phyloP scores from a whole-genome alignment of 257 asterid genomes.

The Nicotiana sylvestris region DNA sequence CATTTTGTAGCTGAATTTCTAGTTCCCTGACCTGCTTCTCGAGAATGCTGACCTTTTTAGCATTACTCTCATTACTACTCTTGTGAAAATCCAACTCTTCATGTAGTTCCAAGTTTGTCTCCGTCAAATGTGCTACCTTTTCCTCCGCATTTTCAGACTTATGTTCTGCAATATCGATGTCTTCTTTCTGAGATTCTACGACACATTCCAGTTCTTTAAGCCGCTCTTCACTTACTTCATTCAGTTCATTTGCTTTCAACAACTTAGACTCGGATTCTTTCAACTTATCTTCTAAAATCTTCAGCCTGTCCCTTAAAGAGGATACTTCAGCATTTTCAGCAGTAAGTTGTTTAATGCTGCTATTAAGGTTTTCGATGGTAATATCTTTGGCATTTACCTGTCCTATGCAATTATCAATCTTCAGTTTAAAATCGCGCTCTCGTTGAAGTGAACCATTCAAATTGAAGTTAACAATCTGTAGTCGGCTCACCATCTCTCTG shows the following conservation, averaged over 20 bases:
- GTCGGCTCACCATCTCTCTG: constrained; percentile 55
- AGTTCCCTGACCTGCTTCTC: constrained; percentile 67
- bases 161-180: constrained; percentile 22
- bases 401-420: constrained; percentile 36
- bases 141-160: constrained; percentile 36
- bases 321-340: constrained; percentile 46
- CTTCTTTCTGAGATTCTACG: constrained; percentile 38
- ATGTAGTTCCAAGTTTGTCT: constrained; percentile 62
- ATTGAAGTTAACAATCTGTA: constrained; percentile 33
- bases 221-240: constrained; percentile 25
- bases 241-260: constrained; percentile 21
- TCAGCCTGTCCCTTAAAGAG: constrained; percentile 42
- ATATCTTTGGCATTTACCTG: constrained; percentile 44
- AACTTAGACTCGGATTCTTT: constrained; percentile 27
- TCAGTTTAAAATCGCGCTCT: constrained; percentile 37
- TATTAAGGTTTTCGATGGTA: constrained; percentile 38
- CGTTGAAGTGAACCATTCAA: constrained; percentile 29
- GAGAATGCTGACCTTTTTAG: constrained; percentile 51
- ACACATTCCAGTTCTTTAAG: constrained; percentile 38
- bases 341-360: constrained; percentile 27
- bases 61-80: constrained; percentile 49
- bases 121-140: constrained; percentile 50
- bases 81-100: constrained; percentile 75
- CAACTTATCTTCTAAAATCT: constrained; percentile 45
- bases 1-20: constrained; percentile 61